These are phyloP conservation scores for Hypoxylon sp. DNA, from an alignment of 2,329 filamentous ascomycete species.

Conservation along the genomic window DNA sequence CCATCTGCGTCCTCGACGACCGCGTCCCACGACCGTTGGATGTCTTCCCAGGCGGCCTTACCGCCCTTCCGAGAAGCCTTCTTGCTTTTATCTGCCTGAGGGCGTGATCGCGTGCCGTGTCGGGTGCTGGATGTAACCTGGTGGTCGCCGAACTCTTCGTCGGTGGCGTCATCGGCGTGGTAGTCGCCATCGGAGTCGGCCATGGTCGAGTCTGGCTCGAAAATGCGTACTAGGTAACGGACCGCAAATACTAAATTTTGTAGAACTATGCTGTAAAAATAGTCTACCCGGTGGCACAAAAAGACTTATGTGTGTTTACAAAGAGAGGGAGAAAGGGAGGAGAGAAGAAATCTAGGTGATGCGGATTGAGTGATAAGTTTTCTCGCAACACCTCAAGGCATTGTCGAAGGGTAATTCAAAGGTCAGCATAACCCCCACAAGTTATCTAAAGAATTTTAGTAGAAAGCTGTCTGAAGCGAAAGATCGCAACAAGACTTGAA, in stretches of 20 bases:
- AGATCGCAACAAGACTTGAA: conserved; percentile 3
- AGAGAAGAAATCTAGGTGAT: conserved; percentile 8
- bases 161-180: conserved; percentile 73
- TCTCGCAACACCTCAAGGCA: conserved; percentile 38
- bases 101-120: conserved; percentile 46
- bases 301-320: background rate
- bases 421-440: conserved; percentile 31
- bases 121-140: conserved; percentile 59
- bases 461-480: background rate
- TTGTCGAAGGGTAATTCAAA: conserved; percentile 30
- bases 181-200: conserved; percentile 82
- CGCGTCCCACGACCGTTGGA: conserved; percentile 79
- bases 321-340: conserved; percentile 1
- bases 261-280: background rate
- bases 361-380: conserved; percentile 11
- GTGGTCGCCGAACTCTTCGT: conserved; percentile 73
- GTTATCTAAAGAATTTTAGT: background rate
- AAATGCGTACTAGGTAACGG: background rate
- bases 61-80: conserved; percentile 53
- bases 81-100: conserved; percentile 51
- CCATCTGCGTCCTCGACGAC: conserved; percentile 86
- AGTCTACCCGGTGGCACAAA: background rate
- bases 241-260: background rate
- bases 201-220: conserved; percentile 62
- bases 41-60: conserved; percentile 76